These are phyloP conservation scores for Kwoniella pini DNA, from an alignment of 768 basidiomycete species.

Conservation along the genomic window DNA sequence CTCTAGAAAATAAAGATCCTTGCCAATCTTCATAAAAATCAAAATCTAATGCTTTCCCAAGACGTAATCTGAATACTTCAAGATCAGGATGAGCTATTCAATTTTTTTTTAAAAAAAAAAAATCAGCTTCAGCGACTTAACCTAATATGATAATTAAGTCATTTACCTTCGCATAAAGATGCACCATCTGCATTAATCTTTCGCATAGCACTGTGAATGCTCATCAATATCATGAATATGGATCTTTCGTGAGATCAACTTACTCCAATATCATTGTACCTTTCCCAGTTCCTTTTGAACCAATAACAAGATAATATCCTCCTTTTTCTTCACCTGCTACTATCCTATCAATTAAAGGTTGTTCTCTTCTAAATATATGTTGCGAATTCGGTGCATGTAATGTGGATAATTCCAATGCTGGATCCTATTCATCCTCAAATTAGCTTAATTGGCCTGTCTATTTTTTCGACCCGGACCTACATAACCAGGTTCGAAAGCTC, in stretches of 20 bases:
- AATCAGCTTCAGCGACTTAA: not conserved
- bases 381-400: slow-evolving; percentile 50
- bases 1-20: slow-evolving; percentile 67
- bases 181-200: slow-evolving; percentile 67
- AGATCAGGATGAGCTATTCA: slow-evolving; percentile 75
- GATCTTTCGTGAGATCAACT: not conserved
- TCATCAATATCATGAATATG: not conserved
- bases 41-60: slow-evolving; percentile 82
- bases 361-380: slow-evolving; percentile 71
- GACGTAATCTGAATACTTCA: slow-evolving; percentile 75
- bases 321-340: slow-evolving; percentile 72
- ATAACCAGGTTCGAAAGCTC: slow-evolving; percentile 77
- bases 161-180: slow-evolving; percentile 60
- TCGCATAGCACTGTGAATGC: slow-evolving; percentile 64
- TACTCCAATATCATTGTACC: slow-evolving; percentile 76
- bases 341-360: slow-evolving; percentile 73
- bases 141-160: not conserved
- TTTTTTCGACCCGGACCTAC: slow-evolving; percentile 58
- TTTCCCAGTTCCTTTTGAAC: slow-evolving; percentile 82
- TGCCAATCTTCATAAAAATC: slow-evolving; percentile 76
- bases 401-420: slow-evolving; percentile 40
- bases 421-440: slow-evolving; percentile 35
- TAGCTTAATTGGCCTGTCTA: not conserved
- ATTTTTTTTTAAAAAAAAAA: not conserved
- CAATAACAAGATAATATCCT: slow-evolving; percentile 74